Evolutionary conservation across 2,329 filamentous ascomycete species (phyloP), one percentile per base, ranked within the genome.

Genomic region (Chaetomiaceae sp.): DNA sequence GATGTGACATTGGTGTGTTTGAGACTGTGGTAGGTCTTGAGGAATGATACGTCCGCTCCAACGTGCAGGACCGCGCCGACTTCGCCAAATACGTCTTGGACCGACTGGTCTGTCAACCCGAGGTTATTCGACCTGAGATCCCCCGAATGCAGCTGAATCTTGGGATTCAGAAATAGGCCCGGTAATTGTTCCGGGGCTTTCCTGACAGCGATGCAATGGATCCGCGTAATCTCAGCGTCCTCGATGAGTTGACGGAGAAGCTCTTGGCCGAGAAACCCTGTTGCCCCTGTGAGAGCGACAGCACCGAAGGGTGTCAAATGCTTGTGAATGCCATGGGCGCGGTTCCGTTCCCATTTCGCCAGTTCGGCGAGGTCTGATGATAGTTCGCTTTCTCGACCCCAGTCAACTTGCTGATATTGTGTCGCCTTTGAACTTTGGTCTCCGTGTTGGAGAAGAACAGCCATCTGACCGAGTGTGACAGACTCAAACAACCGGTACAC

Each of bases 131-230:
- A 6, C 1, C 54, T 8, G 2, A 67, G 59, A n/a, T 78, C 67
- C 25, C 65, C 60, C 0, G 37, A 23, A 47, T 65, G 51, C 25
- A 56, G 42, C 1, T 38, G 16, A 1, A 66, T 52, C 30, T 61
- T 62, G 16, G 48, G 30, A 5, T 50, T 36, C 32, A 52, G 13
- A 20, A 41, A 27, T 5, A 23, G 8, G 25, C 6, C 3, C 2
- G 36, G 20, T 2, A 50, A 25, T 14, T 37, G 21, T 29, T 34
- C 14, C 11, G 21, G 23, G 5, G n/a, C 11, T 34, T 57, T 38
- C 1, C 67, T 62, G 1, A 75, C 62, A 5, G 75, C 74, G 9
- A 79, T 41, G 54, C 74, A 77, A 59, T 76, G 70, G 1, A 80
- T 61, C 11, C 61, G 63, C 1, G 49, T 27, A 0, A 79, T 65